Base-by-base conservation (phyloP, 208 protist species). In the Crithidia bombi region DNA sequence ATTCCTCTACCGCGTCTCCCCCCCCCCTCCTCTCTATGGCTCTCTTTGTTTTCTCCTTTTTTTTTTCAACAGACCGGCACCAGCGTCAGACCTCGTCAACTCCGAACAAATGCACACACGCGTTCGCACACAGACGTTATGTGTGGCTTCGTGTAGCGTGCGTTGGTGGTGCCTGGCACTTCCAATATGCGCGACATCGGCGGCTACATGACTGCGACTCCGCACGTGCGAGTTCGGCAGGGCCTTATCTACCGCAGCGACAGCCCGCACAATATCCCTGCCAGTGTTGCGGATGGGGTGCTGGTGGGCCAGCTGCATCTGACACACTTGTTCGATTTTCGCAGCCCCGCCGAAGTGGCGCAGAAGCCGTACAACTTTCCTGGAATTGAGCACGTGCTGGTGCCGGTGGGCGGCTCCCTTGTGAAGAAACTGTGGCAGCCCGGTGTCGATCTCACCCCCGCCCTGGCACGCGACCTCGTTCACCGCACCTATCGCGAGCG, bases 101-200 rank as follows among this genome's bases (percentile, higher is more conserved):
- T 41, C 36, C 58, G 17, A 21, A 44, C 28, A 49, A 15, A 41
- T 7, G 21, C 36, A 44, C 30, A 56, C 36, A 50, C 17, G 21
- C 41, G 68, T n/a, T 68, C 41, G 38, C 28, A 17, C 21, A 41
- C 39, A 28, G 54, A 32, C 3, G 19, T 2, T 35, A 65, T 65
- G 58, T 44, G 28, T 5, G 39, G 58, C 58, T 65, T 54, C n/a
- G 43, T 36, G 30, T 65, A 62, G 44, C 55, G 50, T 33, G 65
- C 35, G 38, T 12, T 78, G 17, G 9, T 28, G 21, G 32, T 74
- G 32, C 17, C 33, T 3, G 75, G 50, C 25, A 67, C 49, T 21
- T 66, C 58, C 1, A 82, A 87, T 59, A 69, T 84, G 49, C 68
- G 78, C 6, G 78, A 82, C 50, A 52, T 87, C 21, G 78, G 82